Evolutionary conservation across 768 basidiomycete genomes (phyloP), one percentile per base, ranked within the genome.

Genomic region (Mycena vitilis): DNA sequence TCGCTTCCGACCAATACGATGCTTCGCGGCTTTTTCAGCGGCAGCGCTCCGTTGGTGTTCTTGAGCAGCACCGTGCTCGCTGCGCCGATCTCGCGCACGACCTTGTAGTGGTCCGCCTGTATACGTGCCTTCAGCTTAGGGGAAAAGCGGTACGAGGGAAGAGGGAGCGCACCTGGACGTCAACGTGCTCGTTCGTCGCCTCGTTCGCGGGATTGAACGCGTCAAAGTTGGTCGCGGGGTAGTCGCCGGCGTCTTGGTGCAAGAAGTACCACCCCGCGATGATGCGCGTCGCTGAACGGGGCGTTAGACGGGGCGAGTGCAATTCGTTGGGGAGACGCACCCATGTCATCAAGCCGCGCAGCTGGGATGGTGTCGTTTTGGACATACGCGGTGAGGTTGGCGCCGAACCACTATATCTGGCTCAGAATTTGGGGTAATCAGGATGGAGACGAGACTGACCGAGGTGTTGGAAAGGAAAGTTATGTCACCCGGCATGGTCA

Each of bases 1-100:
- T 88, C 86, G 68, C 88, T 88, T 23, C 92, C 92, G 60, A 91
- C 81, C 54, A 93, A 71, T 2, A 87, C 86, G 18, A 94, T 77
- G 65, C 80, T 91, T 64, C 86, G 82, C 12, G 88, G 87, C 66
- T 86, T 87, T 55, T 83, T 78, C 75, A 94, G 73, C 38, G 95
- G 88, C 67, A 94, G 75, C 40, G 82, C 85, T 5, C 81, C 81
- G 16, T 81, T 76, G 30, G 80, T 80, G 74, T 95, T 95, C 84
- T 95, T 95, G 70, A 95, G 80, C 34, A 95, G 81, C 16, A 94
- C 91, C 0, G 88, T 89, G 60, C 90, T 90, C 0, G 92, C 90
- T 0, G 90, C 85, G 20, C 90, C 94, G 53, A 96, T 88, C 74
- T 92, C 83, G 38, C 91, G 84, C 23, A 95, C 91, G 42, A 94